Evolutionary conservation across 257 asterid genomes (phyloP), one percentile per base, ranked within the genome.

Genomic region (Penstemon davidsonii): DNA sequence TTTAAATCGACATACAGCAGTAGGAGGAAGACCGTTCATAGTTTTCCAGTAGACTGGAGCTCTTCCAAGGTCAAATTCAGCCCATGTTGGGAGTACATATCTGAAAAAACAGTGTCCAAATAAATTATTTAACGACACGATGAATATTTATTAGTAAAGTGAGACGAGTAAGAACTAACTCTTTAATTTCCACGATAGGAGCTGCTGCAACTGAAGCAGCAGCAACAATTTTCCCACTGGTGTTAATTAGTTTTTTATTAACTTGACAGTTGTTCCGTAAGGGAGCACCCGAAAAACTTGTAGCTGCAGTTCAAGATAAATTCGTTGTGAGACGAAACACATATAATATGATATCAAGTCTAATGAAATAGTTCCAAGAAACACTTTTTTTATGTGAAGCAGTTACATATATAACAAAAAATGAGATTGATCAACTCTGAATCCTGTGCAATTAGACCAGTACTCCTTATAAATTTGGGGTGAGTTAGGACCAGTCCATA

Each of bases 21-120:
- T 76, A 4, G 98, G 98, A 62, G 96, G 96, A 76, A 92, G 90
- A 12, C 96, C 98, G 5, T 92, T 89, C 89, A 80, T 81, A 3
- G 96, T 92, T 79, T 92, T 92, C 98, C 96, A 92, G 76, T 81
- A 89, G 18, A 92, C 82, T 3, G 98, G 96, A 69, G 95, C 87
- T 80, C 77, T 72, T 77, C 96, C 98, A 10, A 92, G 88, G 73
- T 92, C 98, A 25, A 89, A 92, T 59, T 83, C 80, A 63, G 98
- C 96, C 96, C 96, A 92, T 10, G 90, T 72, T 4, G 98, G 91
- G 73, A 92, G 89, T 15, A 68, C 66, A 59, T 73, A 89, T 61
- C 96, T 92, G 80, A 45, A 57, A 39, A 50, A 41, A 60, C 4
- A 59, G n/a, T 25, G 6, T 42, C 37, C 12, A 64, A 6, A 5